Evolutionary conservation across 78 protist species (phyloP).

Genomic region (Polysphondylium violaceum): DNA sequence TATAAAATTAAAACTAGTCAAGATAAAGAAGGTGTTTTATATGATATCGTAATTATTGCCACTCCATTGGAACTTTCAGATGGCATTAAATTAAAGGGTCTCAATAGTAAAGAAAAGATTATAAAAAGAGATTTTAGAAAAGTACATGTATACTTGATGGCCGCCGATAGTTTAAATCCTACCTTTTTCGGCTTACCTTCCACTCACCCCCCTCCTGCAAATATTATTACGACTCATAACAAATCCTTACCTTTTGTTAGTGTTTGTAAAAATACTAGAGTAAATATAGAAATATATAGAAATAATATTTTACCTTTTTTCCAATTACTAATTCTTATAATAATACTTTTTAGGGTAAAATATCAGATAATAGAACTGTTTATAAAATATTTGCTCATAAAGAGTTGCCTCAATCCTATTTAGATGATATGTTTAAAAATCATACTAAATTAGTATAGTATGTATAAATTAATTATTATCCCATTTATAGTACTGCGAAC

Average conservation of each 20-base stretch:
- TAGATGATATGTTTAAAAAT: conserved; percentile 18
- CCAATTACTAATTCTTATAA: neutral
- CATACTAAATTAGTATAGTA: conserved; percentile 10
- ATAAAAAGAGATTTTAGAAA: conserved; percentile 18
- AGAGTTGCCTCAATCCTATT: neutral
- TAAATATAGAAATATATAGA: neutral
- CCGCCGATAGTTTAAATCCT: conserved; percentile 31
- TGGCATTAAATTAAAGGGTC: neutral
- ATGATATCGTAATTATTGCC: conserved; percentile 56
- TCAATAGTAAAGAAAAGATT: neutral
- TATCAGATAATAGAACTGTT: conserved; percentile 29
- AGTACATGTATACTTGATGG: conserved; percentile 57
- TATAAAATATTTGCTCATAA: conserved; percentile 31
- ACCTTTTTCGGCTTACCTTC: conserved; percentile 24
- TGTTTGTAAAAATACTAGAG: conserved; percentile 53
- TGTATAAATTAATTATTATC: neutral
- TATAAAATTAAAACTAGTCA: neutral
- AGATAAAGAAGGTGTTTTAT: neutral
- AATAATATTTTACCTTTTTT: neutral
- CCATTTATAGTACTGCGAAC: neutral
- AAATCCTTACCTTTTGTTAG: conserved; percentile 50
- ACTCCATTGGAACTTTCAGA: conserved; percentile 65
- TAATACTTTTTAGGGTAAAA: conserved; percentile 12
- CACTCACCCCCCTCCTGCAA: neutral
- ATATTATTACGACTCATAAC: conserved; percentile 36